Evolutionary conservation across 345 rosid genomes (phyloP).

Genomic region (Turritis glabra): DNA sequence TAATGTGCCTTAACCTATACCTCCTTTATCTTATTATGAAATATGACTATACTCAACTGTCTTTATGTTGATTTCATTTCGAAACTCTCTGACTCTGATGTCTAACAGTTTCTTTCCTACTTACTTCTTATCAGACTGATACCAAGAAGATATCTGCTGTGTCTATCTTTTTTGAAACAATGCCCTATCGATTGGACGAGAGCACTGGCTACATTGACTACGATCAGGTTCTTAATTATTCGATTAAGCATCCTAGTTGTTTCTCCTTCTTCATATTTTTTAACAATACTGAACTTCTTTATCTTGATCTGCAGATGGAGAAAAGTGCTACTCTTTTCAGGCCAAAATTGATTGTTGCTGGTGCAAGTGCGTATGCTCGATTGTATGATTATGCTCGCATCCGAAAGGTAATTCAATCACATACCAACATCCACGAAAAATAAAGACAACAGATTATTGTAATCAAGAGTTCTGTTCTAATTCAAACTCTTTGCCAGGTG

Average conservation of each 20-base stretch:
- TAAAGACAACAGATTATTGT: neutral
- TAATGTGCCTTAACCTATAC: slow-evolving; percentile 5
- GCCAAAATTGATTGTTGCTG: slow-evolving; percentile 95
- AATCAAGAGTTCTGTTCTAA: slow-evolving; percentile 18
- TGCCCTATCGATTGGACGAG: slow-evolving; percentile 96
- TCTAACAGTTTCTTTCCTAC: neutral
- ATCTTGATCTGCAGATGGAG: slow-evolving; percentile 66
- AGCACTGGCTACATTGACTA: slow-evolving; percentile 95
- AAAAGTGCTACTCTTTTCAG: slow-evolving; percentile 92
- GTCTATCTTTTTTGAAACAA: slow-evolving; percentile 96
- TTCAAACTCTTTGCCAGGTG: slow-evolving; percentile 50
- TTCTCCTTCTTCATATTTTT: too few relatives aligned
- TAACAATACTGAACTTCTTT: too few relatives aligned
- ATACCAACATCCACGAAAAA: neutral
- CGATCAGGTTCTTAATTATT: slow-evolving; percentile 91
- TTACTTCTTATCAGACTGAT: slow-evolving; percentile 69
- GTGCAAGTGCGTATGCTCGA: slow-evolving; percentile 97
- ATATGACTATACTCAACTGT: neutral
- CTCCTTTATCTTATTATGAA: neutral
- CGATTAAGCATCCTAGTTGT: too few relatives aligned
- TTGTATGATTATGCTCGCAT: slow-evolving; percentile 89
- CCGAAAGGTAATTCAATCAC: slow-evolving; percentile 62
- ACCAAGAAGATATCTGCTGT: slow-evolving; percentile 99
- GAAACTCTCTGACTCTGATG: neutral
- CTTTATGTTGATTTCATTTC: neutral